Conservation (phyloP, 2,329 filamentous ascomycete genomes). For the Zarea fungicola region DNA sequence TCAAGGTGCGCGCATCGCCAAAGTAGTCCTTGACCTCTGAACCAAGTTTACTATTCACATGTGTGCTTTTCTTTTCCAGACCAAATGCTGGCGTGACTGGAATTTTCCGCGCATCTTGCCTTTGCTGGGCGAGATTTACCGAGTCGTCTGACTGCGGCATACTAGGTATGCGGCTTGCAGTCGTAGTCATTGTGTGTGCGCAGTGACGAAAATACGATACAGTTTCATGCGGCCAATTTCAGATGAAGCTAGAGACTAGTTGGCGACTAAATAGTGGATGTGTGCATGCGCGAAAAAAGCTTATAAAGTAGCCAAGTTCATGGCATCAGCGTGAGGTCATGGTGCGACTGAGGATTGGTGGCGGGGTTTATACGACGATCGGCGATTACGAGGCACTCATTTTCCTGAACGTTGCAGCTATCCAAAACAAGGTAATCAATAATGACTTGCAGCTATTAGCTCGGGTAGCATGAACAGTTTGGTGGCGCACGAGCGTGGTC, state of each 20-base stretch:
- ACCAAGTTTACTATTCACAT: background rate
- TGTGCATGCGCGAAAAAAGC: background rate
- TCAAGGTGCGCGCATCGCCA: slow-evolving; percentile 27
- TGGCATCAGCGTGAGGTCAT: slow-evolving; percentile 14
- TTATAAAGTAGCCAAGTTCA: background rate
- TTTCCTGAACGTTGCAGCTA: too few species aligned
- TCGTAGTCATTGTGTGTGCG: background rate
- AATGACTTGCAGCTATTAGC: too few species aligned
- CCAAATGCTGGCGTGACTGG: slow-evolving; percentile 10
- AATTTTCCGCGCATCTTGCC: background rate
- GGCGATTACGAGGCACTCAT: too few species aligned
- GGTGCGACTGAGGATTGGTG: too few species aligned
- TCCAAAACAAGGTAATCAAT: too few species aligned
- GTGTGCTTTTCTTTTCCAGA: background rate
- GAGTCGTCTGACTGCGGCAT: background rate
- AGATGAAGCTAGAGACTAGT: background rate
- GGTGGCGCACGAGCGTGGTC: too few species aligned
- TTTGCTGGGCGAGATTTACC: background rate
- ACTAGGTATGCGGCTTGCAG: background rate
- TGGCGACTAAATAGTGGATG: background rate
- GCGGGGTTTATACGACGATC: too few species aligned
- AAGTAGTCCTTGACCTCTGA: background rate
- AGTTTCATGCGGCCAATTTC: background rate
- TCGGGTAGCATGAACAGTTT: too few species aligned
- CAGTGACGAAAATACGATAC: too few species aligned